phyloP scores from a whole-genome alignment of 495 filamentous ascomycete genomes.

The Aspergillus steynii region DNA sequence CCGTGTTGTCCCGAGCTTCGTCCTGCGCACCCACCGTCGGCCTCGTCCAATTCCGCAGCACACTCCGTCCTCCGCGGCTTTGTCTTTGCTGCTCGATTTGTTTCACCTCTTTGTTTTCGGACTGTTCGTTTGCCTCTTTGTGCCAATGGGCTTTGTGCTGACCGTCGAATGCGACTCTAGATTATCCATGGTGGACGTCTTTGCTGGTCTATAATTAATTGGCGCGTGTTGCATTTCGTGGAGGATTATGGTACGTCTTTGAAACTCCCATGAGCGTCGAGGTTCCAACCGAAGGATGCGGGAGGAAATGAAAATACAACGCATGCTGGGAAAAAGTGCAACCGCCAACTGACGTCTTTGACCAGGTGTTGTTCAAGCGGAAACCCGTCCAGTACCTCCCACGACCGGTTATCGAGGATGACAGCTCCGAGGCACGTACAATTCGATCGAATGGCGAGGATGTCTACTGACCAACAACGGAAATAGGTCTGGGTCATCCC shows the following conservation, averaged over 20 bases:
- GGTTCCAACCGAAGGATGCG: neutral
- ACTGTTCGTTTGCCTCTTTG: neutral
- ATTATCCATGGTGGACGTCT: neutral
- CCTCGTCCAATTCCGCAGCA: too few species aligned
- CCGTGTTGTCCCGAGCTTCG: neutral
- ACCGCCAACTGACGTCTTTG: neutral
- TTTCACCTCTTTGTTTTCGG: neutral
- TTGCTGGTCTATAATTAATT: slow-evolving; percentile 29
- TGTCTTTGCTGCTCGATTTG: neutral
- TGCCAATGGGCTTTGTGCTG: neutral
- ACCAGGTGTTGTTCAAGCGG: slow-evolving; percentile 89
- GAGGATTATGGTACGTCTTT: slow-evolving; percentile 40
- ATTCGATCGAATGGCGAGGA: slow-evolving; percentile 4
- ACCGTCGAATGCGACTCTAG: neutral
- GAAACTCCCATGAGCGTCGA: neutral
- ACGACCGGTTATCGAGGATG: slow-evolving; percentile 71
- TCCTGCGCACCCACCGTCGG: neutral
- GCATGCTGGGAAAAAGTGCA: neutral
- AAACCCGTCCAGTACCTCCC: slow-evolving; percentile 88
- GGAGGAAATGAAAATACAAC: neutral
- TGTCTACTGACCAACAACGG: slow-evolving; percentile 9
- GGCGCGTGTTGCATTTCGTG: slow-evolving; percentile 27
- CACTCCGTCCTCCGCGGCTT: neutral
- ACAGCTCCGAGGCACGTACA: slow-evolving; percentile 69
- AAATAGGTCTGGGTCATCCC: slow-evolving; percentile 85